Percentiles rank a stretch among this genome's conserved stretches.
Evolutionary conservation across 2,329 filamentous ascomycete species (phyloP).

Genomic region (Davidsoniella eucalypti): DNA sequence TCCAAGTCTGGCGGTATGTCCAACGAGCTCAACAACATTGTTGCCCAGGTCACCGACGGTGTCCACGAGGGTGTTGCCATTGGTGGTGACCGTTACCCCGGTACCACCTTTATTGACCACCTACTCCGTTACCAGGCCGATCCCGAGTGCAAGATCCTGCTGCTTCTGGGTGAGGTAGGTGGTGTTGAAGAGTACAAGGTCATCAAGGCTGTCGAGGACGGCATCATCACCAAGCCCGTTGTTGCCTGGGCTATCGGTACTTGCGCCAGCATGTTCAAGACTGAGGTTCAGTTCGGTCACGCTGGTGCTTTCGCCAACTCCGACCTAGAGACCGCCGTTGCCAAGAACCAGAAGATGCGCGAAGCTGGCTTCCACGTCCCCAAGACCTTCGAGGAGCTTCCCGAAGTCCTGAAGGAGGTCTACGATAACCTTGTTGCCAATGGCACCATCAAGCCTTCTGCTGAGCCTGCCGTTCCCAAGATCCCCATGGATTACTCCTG

Average conservation of each 20-base stretch:
- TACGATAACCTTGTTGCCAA: slow-evolving; percentile 79
- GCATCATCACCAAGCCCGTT: slow-evolving; percentile 92
- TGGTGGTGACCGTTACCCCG: slow-evolving; percentile 96
- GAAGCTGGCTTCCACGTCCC: slow-evolving; percentile 91
- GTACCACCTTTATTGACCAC: slow-evolving; percentile 98
- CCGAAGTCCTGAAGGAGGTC: slow-evolving; percentile 55
- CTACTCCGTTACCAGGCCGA: slow-evolving; percentile 91
- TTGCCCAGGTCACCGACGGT: slow-evolving; percentile 89
- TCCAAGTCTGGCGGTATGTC: slow-evolving; percentile 99
- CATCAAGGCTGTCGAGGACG: slow-evolving; percentile 91
- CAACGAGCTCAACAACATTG: slow-evolving; percentile 99
- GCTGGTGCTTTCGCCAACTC: slow-evolving; percentile 98
- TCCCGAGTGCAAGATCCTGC: slow-evolving; percentile 91
- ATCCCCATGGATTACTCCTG: slow-evolving; percentile 99
- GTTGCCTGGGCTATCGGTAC: slow-evolving; percentile 99
- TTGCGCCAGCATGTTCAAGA: slow-evolving; percentile 99
- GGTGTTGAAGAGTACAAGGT: slow-evolving; percentile 99
- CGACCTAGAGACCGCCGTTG: slow-evolving; percentile 87
- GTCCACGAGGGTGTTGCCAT: slow-evolving; percentile 99
- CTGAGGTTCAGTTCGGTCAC: slow-evolving; percentile 98
- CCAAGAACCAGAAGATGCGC: slow-evolving; percentile 95
- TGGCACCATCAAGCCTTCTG: slow-evolving; percentile 68
- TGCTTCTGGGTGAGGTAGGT: slow-evolving; percentile 94
- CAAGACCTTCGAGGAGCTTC: slow-evolving; percentile 93
- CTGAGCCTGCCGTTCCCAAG: slow-evolving; percentile 91